These are phyloP conservation scores for Dimargaris cristalligena DNA, from an alignment of 192 early-diverging fungal genomes.

Conservation along the genomic window DNA sequence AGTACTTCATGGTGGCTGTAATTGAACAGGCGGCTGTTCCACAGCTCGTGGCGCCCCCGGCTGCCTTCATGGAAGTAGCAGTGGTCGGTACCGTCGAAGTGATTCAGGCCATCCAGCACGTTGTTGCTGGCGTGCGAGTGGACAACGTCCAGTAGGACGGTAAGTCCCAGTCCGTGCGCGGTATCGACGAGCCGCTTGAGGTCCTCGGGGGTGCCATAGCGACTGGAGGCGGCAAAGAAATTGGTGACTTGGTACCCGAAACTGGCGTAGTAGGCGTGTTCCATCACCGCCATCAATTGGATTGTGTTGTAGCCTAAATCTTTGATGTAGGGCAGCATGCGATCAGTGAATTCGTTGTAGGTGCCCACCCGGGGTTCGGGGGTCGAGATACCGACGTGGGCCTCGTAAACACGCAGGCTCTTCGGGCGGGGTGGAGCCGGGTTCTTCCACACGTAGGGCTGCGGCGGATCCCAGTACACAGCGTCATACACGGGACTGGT, in stretches of 20 bases:
- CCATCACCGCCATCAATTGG: slow-evolving; percentile 90
- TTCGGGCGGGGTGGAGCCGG: slow-evolving; percentile 43
- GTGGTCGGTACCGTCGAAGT: slow-evolving; percentile 92
- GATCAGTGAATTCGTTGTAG: slow-evolving; percentile 76
- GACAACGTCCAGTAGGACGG: slow-evolving; percentile 82
- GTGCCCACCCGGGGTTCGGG: slow-evolving; percentile 65
- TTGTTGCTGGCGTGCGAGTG: slow-evolving; percentile 96
- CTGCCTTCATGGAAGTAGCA: slow-evolving; percentile 87
- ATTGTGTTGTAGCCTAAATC: slow-evolving; percentile 69
- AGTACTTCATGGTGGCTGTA: slow-evolving; percentile 81
- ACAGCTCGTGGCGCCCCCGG: slow-evolving; percentile 76
- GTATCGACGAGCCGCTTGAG: slow-evolving; percentile 81
- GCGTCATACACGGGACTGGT: slow-evolving; percentile 75
- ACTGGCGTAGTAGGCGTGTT: slow-evolving; percentile 95
- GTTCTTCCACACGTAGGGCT: slow-evolving; percentile 66
- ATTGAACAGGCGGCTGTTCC: slow-evolving; percentile 92
- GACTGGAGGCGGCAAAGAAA: slow-evolving; percentile 85
- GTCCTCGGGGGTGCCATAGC: slow-evolving; percentile 88
- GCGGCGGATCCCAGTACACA: slow-evolving; percentile 83
- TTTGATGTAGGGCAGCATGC: slow-evolving; percentile 72
- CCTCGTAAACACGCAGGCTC: slow-evolving; percentile 75
- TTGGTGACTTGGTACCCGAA: slow-evolving; percentile 98
- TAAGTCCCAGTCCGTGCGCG: slow-evolving; percentile 76
- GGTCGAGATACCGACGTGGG: slow-evolving; percentile 90
- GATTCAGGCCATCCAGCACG: slow-evolving; percentile 81